Evolutionary conservation across 495 filamentous ascomycete genomes (phyloP).

Genomic region (Penicillium flavigenum): DNA sequence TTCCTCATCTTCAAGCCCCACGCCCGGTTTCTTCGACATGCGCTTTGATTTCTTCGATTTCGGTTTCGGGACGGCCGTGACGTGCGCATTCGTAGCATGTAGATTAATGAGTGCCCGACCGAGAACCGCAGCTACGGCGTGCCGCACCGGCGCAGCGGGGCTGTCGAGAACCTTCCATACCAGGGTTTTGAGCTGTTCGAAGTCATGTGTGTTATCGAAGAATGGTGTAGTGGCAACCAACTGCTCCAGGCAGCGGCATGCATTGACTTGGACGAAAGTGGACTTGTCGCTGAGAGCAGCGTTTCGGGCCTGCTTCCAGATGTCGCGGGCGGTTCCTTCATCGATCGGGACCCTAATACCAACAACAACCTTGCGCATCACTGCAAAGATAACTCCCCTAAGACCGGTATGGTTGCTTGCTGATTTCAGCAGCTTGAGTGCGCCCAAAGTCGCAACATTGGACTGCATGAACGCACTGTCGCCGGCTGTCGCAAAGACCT

Average conservation of each 20-base stretch:
- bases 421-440: conserved; percentile 78
- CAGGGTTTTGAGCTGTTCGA: conserved; percentile 75
- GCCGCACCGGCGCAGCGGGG: conserved; percentile 66
- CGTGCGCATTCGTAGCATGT: conserved; percentile 63
- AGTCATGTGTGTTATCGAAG: conserved; percentile 90
- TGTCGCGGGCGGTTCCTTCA: conserved; percentile 79
- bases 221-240: conserved; percentile 68
- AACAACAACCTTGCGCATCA: conserved; percentile 70
- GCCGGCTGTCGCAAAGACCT: conserved; percentile 83
- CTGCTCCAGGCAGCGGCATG: conserved; percentile 76
- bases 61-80: conserved; percentile 58
- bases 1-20: conserved; percentile 69
- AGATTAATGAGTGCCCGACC: conserved; percentile 74
- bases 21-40: conserved; percentile 65
- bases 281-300: conserved; percentile 78
- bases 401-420: conserved; percentile 78
- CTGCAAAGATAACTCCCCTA: conserved; percentile 76
- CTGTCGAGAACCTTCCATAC: conserved; percentile 87
- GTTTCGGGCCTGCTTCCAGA: conserved; percentile 88
- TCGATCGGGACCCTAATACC: conserved; percentile 77
- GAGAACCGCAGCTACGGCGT: conserved; percentile 84
- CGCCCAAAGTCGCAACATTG: conserved; percentile 63
- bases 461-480: conserved; percentile 90
- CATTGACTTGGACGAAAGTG: conserved; percentile 72
- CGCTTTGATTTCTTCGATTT: conserved; percentile 74